These are phyloP conservation scores for Pestalotiopsis sp. DNA, from an alignment of 2,329 filamentous ascomycete species.

Conservation along the genomic window DNA sequence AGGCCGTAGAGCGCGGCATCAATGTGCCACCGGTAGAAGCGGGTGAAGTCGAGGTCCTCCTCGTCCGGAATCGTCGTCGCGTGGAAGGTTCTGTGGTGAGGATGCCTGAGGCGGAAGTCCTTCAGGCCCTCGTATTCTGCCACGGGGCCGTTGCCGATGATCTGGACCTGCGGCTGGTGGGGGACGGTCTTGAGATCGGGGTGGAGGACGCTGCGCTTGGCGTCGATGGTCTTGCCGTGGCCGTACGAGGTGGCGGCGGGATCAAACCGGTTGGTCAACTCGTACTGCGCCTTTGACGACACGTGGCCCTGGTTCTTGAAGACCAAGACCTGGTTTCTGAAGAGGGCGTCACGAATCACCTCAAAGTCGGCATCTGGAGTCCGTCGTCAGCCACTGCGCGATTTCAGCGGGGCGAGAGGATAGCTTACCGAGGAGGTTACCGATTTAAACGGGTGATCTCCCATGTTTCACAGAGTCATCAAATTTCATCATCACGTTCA, in stretches of 20 bases:
- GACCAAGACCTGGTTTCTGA: slow-evolving; percentile 69
- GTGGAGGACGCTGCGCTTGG: slow-evolving; percentile 67
- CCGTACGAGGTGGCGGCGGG: slow-evolving; percentile 68
- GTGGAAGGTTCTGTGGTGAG: slow-evolving; percentile 80
- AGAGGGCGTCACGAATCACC: slow-evolving; percentile 66
- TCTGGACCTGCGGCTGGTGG: slow-evolving; percentile 78
- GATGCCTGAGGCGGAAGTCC: slow-evolving; percentile 71
- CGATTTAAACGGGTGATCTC: slow-evolving; percentile 53
- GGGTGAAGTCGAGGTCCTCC: slow-evolving; percentile 53
- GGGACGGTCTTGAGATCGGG: slow-evolving; percentile 82
- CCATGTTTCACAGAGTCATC: slow-evolving; percentile 12
- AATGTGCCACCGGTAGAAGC: slow-evolving; percentile 80
- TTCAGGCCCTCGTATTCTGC: slow-evolving; percentile 71
- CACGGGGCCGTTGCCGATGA: slow-evolving; percentile 77
- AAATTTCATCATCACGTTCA: slow-evolving; percentile 18
- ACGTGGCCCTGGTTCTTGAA: slow-evolving; percentile 69
- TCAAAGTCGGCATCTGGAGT: slow-evolving; percentile 65
- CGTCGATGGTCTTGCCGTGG: slow-evolving; percentile 75
- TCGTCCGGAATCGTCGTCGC: slow-evolving; percentile 60
- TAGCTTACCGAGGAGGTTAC: slow-evolving; percentile 60
- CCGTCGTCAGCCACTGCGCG: slow-evolving; percentile 18
- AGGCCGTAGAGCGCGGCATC: slow-evolving; percentile 77
- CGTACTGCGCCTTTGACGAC: slow-evolving; percentile 72
- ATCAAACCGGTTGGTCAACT: slow-evolving; percentile 75
- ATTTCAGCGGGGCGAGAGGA: neutral